These are phyloP conservation scores for Hansenula anomala DNA, from an alignment of 1,139 yeast species.

Conservation along the genomic window DNA sequence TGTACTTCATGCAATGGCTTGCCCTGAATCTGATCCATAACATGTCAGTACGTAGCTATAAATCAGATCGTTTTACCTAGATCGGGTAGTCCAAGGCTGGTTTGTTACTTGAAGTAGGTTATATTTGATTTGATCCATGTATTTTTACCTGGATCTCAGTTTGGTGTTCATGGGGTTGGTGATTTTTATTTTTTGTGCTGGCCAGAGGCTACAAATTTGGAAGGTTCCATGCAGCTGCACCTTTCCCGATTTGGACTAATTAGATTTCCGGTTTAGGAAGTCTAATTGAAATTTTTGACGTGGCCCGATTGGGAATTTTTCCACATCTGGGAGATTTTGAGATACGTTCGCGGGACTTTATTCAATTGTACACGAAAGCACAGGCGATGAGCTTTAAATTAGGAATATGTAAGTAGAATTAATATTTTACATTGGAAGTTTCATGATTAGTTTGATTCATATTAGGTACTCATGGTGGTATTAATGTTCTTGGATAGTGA, in stretches of 20 bases:
- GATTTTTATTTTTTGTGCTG: neutral
- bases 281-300: neutral
- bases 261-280: neutral
- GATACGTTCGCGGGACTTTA: too few relatives aligned
- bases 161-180: neutral
- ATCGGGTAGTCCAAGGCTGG: neutral
- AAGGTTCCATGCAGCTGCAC: neutral
- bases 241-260: neutral
- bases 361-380: too few relatives aligned
- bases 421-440: too few relatives aligned
- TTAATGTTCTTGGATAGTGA: too few relatives aligned
- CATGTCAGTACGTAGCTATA: neutral
- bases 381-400: too few relatives aligned
- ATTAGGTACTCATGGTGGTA: too few relatives aligned
- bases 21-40: neutral
- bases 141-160: too few relatives aligned
- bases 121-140: neutral
- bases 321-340: neutral
- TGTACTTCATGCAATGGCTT: neutral
- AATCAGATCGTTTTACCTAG: neutral
- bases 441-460: too few relatives aligned
- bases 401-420: too few relatives aligned
- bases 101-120: neutral
- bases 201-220: neutral
- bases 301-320: neutral